These are phyloP conservation scores for Nakazawaea ambrosiae DNA, from an alignment of 805 yeast genomes.

Conservation along the genomic window DNA sequence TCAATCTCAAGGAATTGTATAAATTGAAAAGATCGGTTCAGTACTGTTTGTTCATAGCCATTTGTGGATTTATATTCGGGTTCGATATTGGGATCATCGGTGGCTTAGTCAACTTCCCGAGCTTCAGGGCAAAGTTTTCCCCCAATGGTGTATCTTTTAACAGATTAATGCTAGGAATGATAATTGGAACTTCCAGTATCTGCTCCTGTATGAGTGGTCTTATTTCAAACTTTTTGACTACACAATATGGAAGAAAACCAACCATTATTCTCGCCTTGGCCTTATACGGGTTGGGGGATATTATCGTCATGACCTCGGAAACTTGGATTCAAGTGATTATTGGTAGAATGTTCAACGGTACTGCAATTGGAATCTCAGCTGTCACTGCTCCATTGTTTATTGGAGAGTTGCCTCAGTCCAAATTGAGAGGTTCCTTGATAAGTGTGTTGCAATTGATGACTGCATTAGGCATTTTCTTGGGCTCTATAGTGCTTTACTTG, in stretches of 20 bases:
- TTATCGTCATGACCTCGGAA: constrained; percentile 11
- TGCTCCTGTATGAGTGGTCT: constrained; percentile 28
- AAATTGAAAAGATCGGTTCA: constrained; percentile 10
- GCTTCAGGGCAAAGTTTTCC: constrained; percentile 19
- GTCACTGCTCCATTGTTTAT: constrained; percentile 29
- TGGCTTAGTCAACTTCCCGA: constrained; percentile 24
- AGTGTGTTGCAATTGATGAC: constrained; percentile 26
- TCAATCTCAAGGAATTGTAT: constrained; percentile 5
- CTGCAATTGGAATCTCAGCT: constrained; percentile 23
- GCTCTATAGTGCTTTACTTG: constrained; percentile 19
- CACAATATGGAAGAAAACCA: constrained; percentile 18
- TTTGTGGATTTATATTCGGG: constrained; percentile 28
- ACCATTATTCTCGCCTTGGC: constrained; percentile 18
- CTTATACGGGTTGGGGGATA: constrained; percentile 16
- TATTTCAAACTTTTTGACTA: constrained; percentile 17
- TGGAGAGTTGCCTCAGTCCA: constrained; percentile 26
- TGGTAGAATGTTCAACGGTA: constrained; percentile 25
- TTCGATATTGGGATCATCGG: constrained; percentile 31
- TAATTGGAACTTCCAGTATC: constrained; percentile 23
- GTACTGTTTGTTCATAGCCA: constrained; percentile 20
- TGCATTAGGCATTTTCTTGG: constrained; percentile 26
- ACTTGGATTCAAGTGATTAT: constrained; percentile 20
- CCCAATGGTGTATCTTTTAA: constrained; percentile 11
- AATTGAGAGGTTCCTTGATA: constrained; percentile 23
- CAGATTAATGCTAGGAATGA: constrained; percentile 21